phyloP scores from a whole-genome alignment of 176 grass and related monocot species.

The Ananas comosus region DNA sequence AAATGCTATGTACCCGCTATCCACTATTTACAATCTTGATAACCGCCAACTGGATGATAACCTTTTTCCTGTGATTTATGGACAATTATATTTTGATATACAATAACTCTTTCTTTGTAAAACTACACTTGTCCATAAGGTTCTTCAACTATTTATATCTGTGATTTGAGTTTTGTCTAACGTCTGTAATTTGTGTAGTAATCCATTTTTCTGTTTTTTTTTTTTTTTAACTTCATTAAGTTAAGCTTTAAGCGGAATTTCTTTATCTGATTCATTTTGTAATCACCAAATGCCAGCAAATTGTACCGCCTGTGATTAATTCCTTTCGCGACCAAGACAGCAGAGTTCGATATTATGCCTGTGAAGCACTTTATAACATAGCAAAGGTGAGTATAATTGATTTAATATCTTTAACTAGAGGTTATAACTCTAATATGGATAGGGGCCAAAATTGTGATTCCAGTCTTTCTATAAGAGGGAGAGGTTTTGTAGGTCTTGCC shows the following conservation, averaged over 20 bases:
- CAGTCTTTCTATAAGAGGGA: too few species aligned
- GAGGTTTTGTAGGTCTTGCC: too few species aligned
- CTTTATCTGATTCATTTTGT: slow-evolving; percentile 15
- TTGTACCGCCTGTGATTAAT: slow-evolving; percentile 74
- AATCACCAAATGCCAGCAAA: slow-evolving; percentile 34
- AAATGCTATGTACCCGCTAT: too few species aligned
- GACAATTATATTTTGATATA: too few species aligned
- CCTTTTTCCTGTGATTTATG: too few species aligned
- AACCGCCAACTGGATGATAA: too few species aligned
- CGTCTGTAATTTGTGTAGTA: neutral
- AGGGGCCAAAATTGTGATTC: too few species aligned
- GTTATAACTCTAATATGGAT: too few species aligned
- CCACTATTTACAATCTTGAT: too few species aligned
- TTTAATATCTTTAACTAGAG: neutral
- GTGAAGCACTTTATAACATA: slow-evolving; percentile 99
- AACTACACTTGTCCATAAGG: too few species aligned
- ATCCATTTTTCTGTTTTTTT: neutral
- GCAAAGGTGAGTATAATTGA: slow-evolving; percentile 44
- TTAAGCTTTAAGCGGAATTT: neutral
- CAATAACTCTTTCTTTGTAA: too few species aligned
- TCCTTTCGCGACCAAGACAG: slow-evolving; percentile 84
- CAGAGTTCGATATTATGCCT: slow-evolving; percentile 99
- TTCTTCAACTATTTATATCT: too few species aligned
- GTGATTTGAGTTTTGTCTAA: neutral
- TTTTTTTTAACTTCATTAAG: neutral